Evolutionary conservation across 345 rosid genomes (phyloP).

Genomic region (Brassica cretica): DNA sequence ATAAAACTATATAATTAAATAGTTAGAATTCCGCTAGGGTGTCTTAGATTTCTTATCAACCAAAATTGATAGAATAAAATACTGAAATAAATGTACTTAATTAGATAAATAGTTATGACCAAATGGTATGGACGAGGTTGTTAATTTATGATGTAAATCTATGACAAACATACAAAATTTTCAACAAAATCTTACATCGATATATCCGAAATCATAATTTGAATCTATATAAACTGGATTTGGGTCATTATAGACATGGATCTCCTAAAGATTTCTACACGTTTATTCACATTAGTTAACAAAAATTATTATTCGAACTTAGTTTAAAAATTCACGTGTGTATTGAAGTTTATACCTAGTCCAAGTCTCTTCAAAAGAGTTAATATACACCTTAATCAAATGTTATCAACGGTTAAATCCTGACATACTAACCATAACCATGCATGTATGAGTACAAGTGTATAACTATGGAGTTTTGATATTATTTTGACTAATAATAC

Average conservation of each 20-base stretch:
- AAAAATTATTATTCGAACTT: background rate
- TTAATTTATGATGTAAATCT: background rate
- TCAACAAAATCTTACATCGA: too few relatives aligned
- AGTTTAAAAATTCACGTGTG: background rate
- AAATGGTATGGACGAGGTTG: background rate
- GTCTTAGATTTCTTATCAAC: background rate
- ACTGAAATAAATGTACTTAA: background rate
- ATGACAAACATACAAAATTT: background rate
- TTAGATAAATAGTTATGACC: background rate
- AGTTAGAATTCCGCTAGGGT: background rate
- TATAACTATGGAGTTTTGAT: background rate
- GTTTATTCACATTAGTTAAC: background rate
- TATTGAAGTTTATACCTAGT: background rate
- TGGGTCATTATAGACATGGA: background rate
- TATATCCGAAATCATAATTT: background rate
- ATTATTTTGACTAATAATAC: conserved; percentile 14
- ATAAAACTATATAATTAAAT: background rate
- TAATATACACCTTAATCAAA: background rate
- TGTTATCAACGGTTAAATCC: background rate
- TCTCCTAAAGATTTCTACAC: background rate
- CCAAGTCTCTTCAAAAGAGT: background rate
- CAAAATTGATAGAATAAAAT: background rate
- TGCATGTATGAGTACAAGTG: background rate
- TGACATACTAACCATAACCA: background rate
- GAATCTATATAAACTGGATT: background rate